Evolutionary conservation across 495 filamentous ascomycete species (phyloP).

Genomic region (Hypoxylon fragiforme): DNA sequence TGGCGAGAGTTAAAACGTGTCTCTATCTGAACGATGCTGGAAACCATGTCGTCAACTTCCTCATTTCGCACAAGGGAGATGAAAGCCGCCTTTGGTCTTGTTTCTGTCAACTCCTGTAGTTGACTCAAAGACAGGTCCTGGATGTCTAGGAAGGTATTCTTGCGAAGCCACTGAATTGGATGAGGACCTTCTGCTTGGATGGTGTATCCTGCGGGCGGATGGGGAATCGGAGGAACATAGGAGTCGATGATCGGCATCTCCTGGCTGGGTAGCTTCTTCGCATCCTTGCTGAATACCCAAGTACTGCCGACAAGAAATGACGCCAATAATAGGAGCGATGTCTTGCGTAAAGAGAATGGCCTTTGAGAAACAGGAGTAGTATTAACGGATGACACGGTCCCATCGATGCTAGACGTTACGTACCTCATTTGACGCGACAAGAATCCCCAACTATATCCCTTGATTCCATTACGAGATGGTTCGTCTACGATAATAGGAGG

Average conservation of each 20-base stretch:
- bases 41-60: constrained; percentile 81
- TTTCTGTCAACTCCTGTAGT: constrained; percentile 18
- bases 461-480: constrained; percentile 4
- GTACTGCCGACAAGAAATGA: constrained; percentile 17
- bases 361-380: constrained; percentile 17
- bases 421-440: constrained; percentile 21
- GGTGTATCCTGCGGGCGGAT: constrained; percentile 11
- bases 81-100: constrained; percentile 77
- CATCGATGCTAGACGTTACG: neutral
- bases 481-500: neutral
- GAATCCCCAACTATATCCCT: constrained; percentile 8
- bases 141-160: constrained; percentile 25
- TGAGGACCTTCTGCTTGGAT: neutral
- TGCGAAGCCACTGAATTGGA: constrained; percentile 31
- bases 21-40: constrained; percentile 76
- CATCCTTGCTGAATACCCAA: constrained; percentile 22
- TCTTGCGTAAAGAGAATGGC: constrained; percentile 26
- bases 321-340: constrained; percentile 15
- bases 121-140: constrained; percentile 17
- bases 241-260: constrained; percentile 18
- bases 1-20: constrained; percentile 76
- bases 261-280: constrained; percentile 1
- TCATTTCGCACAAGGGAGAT: constrained; percentile 77
- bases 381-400: constrained; percentile 28
- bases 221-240: constrained; percentile 29